These are phyloP conservation scores for apple (Malus domestica) DNA, from an alignment of 306 rosid species.

Conservation along the genomic window DNA sequence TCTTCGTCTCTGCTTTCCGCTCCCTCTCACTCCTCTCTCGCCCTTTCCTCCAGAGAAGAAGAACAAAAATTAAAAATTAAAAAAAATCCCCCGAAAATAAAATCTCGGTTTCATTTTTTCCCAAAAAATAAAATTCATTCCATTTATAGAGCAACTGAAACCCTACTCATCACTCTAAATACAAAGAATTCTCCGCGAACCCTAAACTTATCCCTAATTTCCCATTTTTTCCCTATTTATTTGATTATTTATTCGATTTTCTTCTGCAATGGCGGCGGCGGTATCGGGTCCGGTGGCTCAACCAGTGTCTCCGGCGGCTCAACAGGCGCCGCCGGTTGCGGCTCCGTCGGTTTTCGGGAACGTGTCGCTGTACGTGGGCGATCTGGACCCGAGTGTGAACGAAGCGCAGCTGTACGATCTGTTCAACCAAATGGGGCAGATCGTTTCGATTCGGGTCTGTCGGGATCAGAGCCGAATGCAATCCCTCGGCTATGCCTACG, in stretches of 20 bases:
- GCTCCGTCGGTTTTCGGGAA: constrained; percentile 21
- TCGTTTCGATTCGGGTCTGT: constrained; percentile 68
- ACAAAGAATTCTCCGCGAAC: background rate
- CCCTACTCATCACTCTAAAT: constrained; percentile 1
- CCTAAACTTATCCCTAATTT: background rate
- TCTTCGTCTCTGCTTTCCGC: background rate
- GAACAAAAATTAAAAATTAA: background rate
- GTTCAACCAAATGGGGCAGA: constrained; percentile 45
- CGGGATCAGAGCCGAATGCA: constrained; percentile 55
- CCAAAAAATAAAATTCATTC: background rate
- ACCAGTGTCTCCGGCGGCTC: constrained; percentile 4
- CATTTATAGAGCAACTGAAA: constrained; percentile 5
- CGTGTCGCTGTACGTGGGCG: constrained; percentile 70
- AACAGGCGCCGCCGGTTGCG: constrained; percentile 9
- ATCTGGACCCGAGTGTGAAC: constrained; percentile 57
- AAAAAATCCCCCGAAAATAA: background rate
- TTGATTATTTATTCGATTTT: background rate
- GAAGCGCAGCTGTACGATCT: constrained; percentile 66
- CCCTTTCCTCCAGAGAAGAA: background rate
- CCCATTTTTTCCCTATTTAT: background rate
- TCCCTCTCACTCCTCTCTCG: background rate
- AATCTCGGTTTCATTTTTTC: background rate
- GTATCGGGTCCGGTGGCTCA: constrained; percentile 26
- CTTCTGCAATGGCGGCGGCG: constrained; percentile 37
- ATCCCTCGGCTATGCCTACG: constrained; percentile 89